These are phyloP conservation scores for Biscogniauxia sp. DNA, from an alignment of 2,329 filamentous ascomycete genomes.

Conservation along the genomic window DNA sequence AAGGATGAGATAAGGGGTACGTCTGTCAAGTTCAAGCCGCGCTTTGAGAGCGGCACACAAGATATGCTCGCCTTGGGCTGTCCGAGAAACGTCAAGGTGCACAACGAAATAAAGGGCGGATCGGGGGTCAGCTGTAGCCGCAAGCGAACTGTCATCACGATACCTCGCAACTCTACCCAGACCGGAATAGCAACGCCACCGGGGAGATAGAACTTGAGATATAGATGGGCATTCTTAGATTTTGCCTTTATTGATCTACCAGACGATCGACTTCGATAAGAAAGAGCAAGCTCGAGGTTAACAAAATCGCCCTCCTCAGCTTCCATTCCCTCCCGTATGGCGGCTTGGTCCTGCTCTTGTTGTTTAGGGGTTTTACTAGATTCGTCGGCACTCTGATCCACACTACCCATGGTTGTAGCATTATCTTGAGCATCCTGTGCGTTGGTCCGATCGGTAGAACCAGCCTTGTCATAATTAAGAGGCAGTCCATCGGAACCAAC, in stretches of 20 bases:
- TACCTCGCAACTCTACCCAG: conserved; percentile 72
- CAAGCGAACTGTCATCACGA: conserved; percentile 68
- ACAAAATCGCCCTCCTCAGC: conserved; percentile 76
- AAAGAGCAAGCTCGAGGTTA: conserved; percentile 73
- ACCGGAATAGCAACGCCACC: conserved; percentile 57
- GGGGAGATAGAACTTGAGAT: conserved; percentile 67
- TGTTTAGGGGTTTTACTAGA: conserved; percentile 34
- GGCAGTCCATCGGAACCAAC: conserved; percentile 59
- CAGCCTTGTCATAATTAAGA: conserved; percentile 39
- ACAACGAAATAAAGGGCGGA: conserved; percentile 73
- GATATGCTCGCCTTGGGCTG: conserved; percentile 71
- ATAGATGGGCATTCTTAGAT: conserved; percentile 70
- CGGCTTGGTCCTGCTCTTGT: conserved; percentile 37
- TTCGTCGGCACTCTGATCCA: conserved; percentile 32
- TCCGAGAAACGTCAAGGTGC: conserved; percentile 71
- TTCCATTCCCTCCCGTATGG: conserved; percentile 60
- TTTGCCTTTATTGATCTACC: conserved; percentile 59
- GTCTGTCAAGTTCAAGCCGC: conserved; percentile 71
- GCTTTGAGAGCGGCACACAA: conserved; percentile 67
- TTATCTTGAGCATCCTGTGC: conserved; percentile 33
- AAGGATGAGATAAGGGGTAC: conserved; percentile 73
- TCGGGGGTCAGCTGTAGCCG: conserved; percentile 72
- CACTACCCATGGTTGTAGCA: conserved; percentile 23
- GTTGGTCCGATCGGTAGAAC: conserved; percentile 49
- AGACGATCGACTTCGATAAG: conserved; percentile 64